Evolutionary conservation across 1,139 yeast species (phyloP).

Genomic region (Saccharomyces uvarum): DNA sequence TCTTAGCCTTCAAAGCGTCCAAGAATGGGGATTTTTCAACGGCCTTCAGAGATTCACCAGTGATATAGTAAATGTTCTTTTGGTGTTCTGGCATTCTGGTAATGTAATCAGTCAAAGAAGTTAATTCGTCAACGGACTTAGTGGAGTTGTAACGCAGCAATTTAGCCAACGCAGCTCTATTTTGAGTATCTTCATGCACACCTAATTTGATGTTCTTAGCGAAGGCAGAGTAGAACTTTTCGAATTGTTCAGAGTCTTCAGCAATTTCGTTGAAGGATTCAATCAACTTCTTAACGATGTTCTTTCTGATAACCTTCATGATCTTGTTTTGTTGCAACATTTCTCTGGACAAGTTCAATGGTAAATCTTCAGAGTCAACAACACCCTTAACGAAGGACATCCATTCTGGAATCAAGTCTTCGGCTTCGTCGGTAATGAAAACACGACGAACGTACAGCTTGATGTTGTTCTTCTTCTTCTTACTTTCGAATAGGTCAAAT

Average conservation of each 20-base stretch:
- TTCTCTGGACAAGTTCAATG: constrained; percentile 99
- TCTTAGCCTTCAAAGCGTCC: constrained; percentile 97
- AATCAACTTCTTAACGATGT: constrained; percentile 95
- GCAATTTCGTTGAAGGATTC: constrained; percentile 99
- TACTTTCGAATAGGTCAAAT: constrained; percentile 90
- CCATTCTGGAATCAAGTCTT: constrained; percentile 99
- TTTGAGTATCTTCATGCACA: constrained; percentile 97
- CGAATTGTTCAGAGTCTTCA: constrained; percentile 97
- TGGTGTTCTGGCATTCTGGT: constrained; percentile 99
- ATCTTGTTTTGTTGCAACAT: constrained; percentile 99
- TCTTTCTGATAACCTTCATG: constrained; percentile 98
- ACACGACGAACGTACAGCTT: constrained; percentile 99
- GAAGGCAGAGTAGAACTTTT: constrained; percentile 96
- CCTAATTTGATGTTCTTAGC: constrained; percentile 98
- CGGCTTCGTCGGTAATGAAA: constrained; percentile 98
- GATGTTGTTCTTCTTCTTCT: constrained; percentile 99
- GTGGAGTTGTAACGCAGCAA: constrained; percentile 96
- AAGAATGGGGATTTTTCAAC: constrained; percentile 99
- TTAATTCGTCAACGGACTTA: constrained; percentile 86
- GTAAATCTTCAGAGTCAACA: constrained; percentile 98
- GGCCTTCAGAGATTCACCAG: constrained; percentile 97
- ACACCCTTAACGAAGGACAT: constrained; percentile 96
- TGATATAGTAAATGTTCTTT: constrained; percentile 97
- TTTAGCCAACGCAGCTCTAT: constrained; percentile 92
- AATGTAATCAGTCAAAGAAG: constrained; percentile 93